Conservation (phyloP, 2,329 filamentous ascomycete genomes). For the Pseudogymnoascus destructans region DNA sequence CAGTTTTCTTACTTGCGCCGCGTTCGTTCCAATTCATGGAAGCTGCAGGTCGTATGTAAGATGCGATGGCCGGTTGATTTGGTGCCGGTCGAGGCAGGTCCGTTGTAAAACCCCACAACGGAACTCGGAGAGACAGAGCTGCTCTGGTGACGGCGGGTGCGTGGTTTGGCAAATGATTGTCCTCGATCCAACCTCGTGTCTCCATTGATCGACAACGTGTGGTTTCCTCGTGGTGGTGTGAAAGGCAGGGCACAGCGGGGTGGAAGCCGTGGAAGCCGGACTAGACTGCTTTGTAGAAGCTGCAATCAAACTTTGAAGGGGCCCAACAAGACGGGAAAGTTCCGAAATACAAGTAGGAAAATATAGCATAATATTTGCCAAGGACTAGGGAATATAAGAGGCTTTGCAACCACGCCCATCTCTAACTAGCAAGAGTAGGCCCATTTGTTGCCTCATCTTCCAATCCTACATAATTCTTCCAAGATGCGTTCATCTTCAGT, state of each 20-base stretch:
- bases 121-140: neutral
- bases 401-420: neutral
- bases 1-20: neutral
- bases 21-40: neutral
- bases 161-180: neutral
- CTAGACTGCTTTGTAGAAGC: neutral
- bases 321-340: neutral
- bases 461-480: neutral
- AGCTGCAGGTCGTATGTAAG: neutral
- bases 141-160: neutral
- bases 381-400: neutral
- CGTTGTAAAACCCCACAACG: neutral
- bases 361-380: neutral
- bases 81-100: neutral
- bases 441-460: neutral
- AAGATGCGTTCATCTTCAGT: neutral
- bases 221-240: neutral
- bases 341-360: neutral
- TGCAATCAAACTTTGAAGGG: neutral
- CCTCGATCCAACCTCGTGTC: neutral
- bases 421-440: neutral
- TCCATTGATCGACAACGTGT: neutral
- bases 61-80: neutral
- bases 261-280: conserved; percentile 4
- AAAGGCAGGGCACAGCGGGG: neutral